Conservation (phyloP, 768 basidiomycete genomes). For the button mushroom (Agaricus bisporus) region DNA sequence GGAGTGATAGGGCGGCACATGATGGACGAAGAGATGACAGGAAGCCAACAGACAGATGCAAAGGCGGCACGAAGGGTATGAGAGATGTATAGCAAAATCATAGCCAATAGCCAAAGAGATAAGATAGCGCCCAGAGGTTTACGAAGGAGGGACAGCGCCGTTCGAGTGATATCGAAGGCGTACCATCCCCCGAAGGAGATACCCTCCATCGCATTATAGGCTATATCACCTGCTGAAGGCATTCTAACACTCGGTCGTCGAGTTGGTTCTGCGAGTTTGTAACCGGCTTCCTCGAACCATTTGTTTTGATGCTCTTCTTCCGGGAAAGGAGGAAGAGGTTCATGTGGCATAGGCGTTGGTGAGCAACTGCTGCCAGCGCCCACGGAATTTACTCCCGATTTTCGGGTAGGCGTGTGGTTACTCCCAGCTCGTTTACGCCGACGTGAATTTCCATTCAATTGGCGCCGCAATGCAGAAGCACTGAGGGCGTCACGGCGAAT, state of each 20-base stretch:
- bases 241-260: neutral
- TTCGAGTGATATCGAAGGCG: constrained; percentile 39
- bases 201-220: constrained; percentile 24
- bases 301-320: neutral
- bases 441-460: neutral
- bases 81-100: constrained; percentile 35
- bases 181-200: constrained; percentile 31
- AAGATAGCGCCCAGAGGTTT: constrained; percentile 50
- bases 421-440: constrained; percentile 5
- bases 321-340: neutral
- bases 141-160: constrained; percentile 44
- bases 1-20: constrained; percentile 31
- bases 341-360: neutral
- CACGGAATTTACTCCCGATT: neutral
- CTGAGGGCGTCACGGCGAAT: neutral
- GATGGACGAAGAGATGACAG: constrained; percentile 43
- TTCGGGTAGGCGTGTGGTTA: neutral
- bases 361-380: neutral
- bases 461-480: neutral
- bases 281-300: neutral
- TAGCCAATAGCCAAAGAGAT: constrained; percentile 43
- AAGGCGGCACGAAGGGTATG: constrained; percentile 39
- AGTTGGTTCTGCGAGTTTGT: neutral
- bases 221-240: constrained; percentile 20
- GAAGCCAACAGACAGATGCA: constrained; percentile 56